A percentile compares a stretch with the other conserved stretches of the same genome.
These are phyloP conservation scores for Ceratocystiopsis sp. DNA, from an alignment of 2,329 filamentous ascomycete species.

Conservation along the genomic window DNA sequence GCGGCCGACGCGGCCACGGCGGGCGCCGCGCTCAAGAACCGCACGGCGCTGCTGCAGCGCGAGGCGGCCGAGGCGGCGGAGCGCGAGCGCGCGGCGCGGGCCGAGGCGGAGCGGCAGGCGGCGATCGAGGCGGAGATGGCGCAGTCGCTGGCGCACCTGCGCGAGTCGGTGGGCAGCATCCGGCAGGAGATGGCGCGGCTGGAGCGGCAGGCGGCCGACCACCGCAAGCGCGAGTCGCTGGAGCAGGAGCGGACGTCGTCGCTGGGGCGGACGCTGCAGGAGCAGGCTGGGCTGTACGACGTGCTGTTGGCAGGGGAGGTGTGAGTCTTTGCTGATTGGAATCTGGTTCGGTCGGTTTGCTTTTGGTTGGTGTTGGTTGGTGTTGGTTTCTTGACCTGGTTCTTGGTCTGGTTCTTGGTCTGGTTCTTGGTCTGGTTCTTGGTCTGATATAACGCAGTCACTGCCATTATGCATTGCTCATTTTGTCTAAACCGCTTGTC, in stretches of 20 bases:
- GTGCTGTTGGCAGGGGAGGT: slow-evolving; percentile 3
- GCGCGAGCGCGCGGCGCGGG: slow-evolving; percentile 46
- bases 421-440: no score
- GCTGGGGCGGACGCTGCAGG: slow-evolving; percentile 8
- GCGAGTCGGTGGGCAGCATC: slow-evolving; percentile 8
- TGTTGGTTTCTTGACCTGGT: no score
- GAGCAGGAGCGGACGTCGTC: slow-evolving; percentile 4
- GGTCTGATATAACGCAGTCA: no score
- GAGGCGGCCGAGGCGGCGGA: slow-evolving; percentile 44
- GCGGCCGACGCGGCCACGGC: no score
- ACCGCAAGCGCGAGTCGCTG: slow-evolving; percentile 7
- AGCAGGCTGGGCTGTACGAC: slow-evolving; percentile 8
- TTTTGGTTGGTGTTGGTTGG: no score
- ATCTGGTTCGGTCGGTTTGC: no score
- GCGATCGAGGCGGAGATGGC: slow-evolving; percentile 7
- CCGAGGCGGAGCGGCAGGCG: slow-evolving; percentile 7
- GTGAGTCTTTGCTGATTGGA: no score
- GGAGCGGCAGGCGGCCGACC: slow-evolving; percentile 9
- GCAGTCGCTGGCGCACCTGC: slow-evolving; percentile 7
- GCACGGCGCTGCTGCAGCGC: slow-evolving; percentile 24
- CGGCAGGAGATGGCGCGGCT: slow-evolving; percentile 8
- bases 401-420: no score
- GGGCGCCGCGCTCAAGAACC: slow-evolving; percentile 16
- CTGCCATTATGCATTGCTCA: no score
- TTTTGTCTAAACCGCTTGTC: no score